phyloP scores from a whole-genome alignment of 352 stramenopile species.

The Phytophthora brassicae region DNA sequence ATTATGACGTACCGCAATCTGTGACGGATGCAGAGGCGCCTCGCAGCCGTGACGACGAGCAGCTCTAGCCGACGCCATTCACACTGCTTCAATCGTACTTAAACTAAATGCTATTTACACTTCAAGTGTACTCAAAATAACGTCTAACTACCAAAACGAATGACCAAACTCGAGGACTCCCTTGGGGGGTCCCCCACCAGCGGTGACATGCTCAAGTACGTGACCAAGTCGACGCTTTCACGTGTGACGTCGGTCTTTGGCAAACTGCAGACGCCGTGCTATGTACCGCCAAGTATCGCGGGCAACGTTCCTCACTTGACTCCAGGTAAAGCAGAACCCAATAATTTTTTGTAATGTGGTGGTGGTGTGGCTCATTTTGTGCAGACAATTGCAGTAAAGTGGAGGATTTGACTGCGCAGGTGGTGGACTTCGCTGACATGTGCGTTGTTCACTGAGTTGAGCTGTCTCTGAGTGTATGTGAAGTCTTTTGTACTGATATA shows the following conservation, averaged over 20 bases:
- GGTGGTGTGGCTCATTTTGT: not conserved
- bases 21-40: constrained; percentile 40
- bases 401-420: constrained; percentile 53
- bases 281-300: constrained; percentile 63
- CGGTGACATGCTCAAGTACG: constrained; percentile 33
- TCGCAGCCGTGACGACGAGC: constrained; percentile 51
- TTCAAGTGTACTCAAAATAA: too few relatives aligned
- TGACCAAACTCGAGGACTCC: constrained; percentile 6
- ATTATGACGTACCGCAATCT: constrained; percentile 43
- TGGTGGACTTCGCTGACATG: constrained; percentile 78
- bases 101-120: not conserved
- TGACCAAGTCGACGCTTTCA: constrained; percentile 14
- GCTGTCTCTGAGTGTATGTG: too few relatives aligned
- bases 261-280: constrained; percentile 62
- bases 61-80: constrained; percentile 3
- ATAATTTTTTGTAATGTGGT: too few relatives aligned
- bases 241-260: constrained; percentile 34
- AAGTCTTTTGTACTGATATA: too few relatives aligned
- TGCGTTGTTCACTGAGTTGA: constrained; percentile 23
- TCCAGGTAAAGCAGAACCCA: constrained; percentile 52
- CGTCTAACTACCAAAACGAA: too few relatives aligned
- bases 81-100: constrained; percentile 17
- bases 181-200: constrained; percentile 20
- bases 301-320: constrained; percentile 77
- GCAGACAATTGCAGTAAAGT: constrained; percentile 71